Percentiles rank a stretch among this genome's conserved stretches.
These are phyloP conservation scores for Gossypium aridum DNA, from an alignment of 441 rosid species.

Conservation along the genomic window DNA sequence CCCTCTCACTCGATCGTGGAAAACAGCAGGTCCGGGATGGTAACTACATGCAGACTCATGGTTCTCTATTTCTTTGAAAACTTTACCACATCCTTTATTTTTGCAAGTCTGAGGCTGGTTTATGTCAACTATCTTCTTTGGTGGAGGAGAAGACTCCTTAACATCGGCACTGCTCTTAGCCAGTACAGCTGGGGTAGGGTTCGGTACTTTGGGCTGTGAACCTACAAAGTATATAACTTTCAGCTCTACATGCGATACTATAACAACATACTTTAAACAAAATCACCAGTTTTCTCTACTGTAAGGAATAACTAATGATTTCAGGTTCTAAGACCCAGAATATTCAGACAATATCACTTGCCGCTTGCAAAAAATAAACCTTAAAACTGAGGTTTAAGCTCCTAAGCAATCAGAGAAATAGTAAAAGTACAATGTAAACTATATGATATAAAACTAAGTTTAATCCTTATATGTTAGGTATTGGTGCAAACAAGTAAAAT, in stretches of 20 bases:
- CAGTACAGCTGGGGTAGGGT: slow-evolving; percentile 20
- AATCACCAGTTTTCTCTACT: neutral
- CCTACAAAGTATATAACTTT: slow-evolving; percentile 31
- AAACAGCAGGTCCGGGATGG: slow-evolving; percentile 94
- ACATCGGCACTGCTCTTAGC: slow-evolving; percentile 27
- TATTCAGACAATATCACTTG: neutral
- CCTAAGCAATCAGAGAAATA: neutral
- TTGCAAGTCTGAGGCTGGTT: slow-evolving; percentile 74
- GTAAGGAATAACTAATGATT: neutral
- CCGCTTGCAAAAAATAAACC: neutral
- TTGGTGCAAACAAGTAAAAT: neutral
- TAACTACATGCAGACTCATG: slow-evolving; percentile 72
- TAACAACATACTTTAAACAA: neutral
- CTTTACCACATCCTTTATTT: slow-evolving; percentile 75
- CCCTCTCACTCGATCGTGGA: slow-evolving; percentile 87
- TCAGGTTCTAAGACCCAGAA: neutral
- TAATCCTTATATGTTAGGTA: neutral
- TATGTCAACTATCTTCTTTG: slow-evolving; percentile 52
- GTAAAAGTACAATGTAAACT: neutral
- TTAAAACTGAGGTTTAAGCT: neutral
- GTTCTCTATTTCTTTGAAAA: slow-evolving; percentile 83
- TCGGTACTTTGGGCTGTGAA: slow-evolving; percentile 43
- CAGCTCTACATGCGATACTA: neutral
- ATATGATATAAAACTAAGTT: neutral
- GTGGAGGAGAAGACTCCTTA: slow-evolving; percentile 23